Conservation (phyloP, 2,329 filamentous ascomycete species). For the Phaeophleospora eucalypticola region DNA sequence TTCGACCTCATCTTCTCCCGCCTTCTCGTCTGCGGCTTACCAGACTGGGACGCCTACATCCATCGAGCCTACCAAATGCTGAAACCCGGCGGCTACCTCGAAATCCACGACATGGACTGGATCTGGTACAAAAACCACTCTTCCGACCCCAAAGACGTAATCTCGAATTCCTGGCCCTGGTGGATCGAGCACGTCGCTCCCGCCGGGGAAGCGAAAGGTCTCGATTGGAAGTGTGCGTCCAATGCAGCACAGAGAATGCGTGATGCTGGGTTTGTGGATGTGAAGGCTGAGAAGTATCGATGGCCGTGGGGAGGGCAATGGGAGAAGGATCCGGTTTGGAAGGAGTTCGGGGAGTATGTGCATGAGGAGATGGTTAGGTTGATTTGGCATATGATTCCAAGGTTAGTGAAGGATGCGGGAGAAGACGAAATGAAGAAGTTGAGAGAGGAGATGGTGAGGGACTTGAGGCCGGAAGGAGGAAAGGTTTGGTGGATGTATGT, state of each 20-base stretch:
- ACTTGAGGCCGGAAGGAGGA: slow-evolving; percentile 7
- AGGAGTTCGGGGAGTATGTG: slow-evolving; percentile 14
- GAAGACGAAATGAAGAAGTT: slow-evolving; percentile 8
- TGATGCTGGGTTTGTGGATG: slow-evolving; percentile 19
- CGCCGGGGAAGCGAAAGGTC: slow-evolving; percentile 6
- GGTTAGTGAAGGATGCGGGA: not conserved
- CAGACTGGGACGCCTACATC: slow-evolving; percentile 20
- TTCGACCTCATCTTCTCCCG: slow-evolving; percentile 25
- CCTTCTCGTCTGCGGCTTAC: slow-evolving; percentile 21
- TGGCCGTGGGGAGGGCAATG: slow-evolving; percentile 14
- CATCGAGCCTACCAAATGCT: slow-evolving; percentile 8
- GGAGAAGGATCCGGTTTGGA: slow-evolving; percentile 6
- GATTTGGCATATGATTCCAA: slow-evolving; percentile 12
- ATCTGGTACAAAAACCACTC: slow-evolving; percentile 6
- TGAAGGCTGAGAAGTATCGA: slow-evolving; percentile 15
- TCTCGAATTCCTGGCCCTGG: slow-evolving; percentile 13
- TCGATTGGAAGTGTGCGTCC: slow-evolving; percentile 13
- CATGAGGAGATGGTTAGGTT: slow-evolving; percentile 3
- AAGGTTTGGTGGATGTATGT: slow-evolving; percentile 15
- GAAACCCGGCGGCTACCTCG: slow-evolving; percentile 18
- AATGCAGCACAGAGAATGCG: slow-evolving; percentile 13
- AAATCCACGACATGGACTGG: slow-evolving; percentile 21
- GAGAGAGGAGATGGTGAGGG: slow-evolving; percentile 8
- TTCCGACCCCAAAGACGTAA: not conserved
- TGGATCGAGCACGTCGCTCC: slow-evolving; percentile 11